Base-by-base conservation (phyloP, 805 yeast genomes). In the Kodamaea kakaduensis region DNA sequence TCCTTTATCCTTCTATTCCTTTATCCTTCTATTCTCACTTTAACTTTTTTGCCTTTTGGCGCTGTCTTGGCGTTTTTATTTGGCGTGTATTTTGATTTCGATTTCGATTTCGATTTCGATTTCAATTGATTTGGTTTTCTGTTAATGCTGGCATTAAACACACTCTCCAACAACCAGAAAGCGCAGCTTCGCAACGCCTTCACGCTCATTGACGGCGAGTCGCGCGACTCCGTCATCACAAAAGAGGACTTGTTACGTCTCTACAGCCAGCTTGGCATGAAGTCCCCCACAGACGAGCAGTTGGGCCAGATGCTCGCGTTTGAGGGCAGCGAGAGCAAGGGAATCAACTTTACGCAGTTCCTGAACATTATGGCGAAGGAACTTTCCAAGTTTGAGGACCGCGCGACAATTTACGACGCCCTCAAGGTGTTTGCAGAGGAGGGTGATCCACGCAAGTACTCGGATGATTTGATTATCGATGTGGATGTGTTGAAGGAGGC, bases 191-290 rank as follows among this genome's bases (percentile, higher is more conserved):
- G 84, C 38, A 83, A 84, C 45, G 78, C 93, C 1, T 89, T 88
- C 56, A 77, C 84, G 18, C 56, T 85, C 46, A 75, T 89, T 6
- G 96, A 89, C 51, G 82, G 82, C 23, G 90, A 89, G 25, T 58
- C 69, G 42, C 78, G 81, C 17, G 94, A 88, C 49, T 86, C 87
- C 1, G 51, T 57, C 4, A 77, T 84, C 27, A 62, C 81, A 1
- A 50, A 57, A 19, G 54, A 64, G 1, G 93, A 84, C 55, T 50
- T 89, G 36, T 63, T 59, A 24, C 65, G 71, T 15, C 66, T 81
- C 12, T 69, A 77, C 42, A 62, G 70, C 25, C 71, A 74, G 8
- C 44, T 81, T 10, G 84, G 81, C 1, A 69, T 74, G 31, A 60
- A 59, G 2, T 51, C 59, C 7, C 72, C 71, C 2, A 50, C 59